Evolutionary conservation across 139 green algal genomes (phyloP).

Genomic region (Monoraphidium neglectum): DNA sequence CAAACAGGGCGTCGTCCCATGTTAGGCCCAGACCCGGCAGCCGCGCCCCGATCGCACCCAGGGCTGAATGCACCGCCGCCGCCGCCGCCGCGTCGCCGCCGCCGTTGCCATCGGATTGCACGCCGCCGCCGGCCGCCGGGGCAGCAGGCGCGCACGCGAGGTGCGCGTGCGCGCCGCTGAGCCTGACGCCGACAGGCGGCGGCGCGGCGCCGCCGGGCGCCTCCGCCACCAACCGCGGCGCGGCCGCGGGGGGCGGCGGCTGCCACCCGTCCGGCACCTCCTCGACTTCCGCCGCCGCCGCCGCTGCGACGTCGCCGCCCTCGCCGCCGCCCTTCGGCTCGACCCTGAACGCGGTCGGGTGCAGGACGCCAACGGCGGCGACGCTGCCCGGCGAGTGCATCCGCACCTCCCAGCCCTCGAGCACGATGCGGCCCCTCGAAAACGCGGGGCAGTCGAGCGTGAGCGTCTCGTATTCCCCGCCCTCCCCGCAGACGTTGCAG

Average conservation of each 20-base stretch:
- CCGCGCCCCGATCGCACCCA: not conserved
- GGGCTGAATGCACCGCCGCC: slow-evolving; percentile 4
- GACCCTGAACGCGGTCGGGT: slow-evolving; percentile 72
- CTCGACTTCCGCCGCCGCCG: slow-evolving; percentile 1
- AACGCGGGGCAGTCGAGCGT: slow-evolving; percentile 90
- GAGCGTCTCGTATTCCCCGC: slow-evolving; percentile 97
- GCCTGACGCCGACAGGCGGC: too few relatives aligned
- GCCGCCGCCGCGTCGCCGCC: slow-evolving; percentile 6
- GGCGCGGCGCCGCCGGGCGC: too few relatives aligned
- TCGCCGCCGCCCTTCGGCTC: slow-evolving; percentile 25
- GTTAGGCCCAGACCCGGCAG: slow-evolving; percentile 37
- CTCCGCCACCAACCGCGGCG: too few relatives aligned
- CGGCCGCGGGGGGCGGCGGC: not conserved
- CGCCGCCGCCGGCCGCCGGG: too few relatives aligned
- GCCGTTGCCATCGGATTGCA: too few relatives aligned
- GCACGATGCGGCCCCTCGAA: slow-evolving; percentile 65
- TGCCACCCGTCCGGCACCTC: slow-evolving; percentile 42
- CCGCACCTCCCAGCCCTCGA: slow-evolving; percentile 63
- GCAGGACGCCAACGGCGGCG: slow-evolving; percentile 56
- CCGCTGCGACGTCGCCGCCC: too few relatives aligned
- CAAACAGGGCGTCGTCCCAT: slow-evolving; percentile 70
- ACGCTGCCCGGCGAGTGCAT: slow-evolving; percentile 40
- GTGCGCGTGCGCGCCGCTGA: too few relatives aligned
- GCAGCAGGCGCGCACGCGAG: too few relatives aligned
- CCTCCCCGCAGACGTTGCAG: slow-evolving; percentile 94